A percentile compares a stretch with the other conserved stretches of the same genome.
phyloP scores from a whole-genome alignment of 2,329 filamentous ascomycete species.

The Aspergillus glaucus region DNA sequence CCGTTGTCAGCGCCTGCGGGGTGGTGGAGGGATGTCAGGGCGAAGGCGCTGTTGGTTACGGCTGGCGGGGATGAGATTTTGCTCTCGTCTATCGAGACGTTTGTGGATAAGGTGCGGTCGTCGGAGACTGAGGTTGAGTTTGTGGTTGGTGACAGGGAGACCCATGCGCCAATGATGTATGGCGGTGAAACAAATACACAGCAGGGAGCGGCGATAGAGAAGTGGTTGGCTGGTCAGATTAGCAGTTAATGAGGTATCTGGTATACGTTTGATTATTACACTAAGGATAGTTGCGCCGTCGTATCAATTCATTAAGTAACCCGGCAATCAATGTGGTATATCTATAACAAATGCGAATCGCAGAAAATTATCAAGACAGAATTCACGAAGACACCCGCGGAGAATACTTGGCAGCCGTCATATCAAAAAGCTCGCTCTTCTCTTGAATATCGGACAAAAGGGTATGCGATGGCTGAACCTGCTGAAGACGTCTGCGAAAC shows the following conservation, averaged over 20 bases:
- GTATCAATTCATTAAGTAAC: constrained; percentile 12
- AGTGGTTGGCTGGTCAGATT: constrained; percentile 16
- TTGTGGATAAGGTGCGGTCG: constrained; percentile 25
- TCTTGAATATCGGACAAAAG: constrained; percentile 69
- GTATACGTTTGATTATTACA: background rate
- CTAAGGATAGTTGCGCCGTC: constrained; percentile 9
- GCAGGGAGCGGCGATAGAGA: constrained; percentile 20
- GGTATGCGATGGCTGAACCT: constrained; percentile 59
- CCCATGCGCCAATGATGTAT: background rate
- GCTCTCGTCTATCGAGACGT: constrained; percentile 29
- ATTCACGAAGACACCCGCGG: constrained; percentile 58
- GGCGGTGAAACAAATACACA: constrained; percentile 1
- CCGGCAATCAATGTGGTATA: background rate
- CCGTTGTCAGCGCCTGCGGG: constrained; percentile 39
- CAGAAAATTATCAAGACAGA: constrained; percentile 6
- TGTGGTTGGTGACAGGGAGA: background rate
- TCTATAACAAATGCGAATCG: constrained; percentile 12
- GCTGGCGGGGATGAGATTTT: constrained; percentile 51
- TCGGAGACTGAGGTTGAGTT: background rate
- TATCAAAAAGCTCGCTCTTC: constrained; percentile 83
- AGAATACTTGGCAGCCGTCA: constrained; percentile 77
- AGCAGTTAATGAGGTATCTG: too few relatives aligned
- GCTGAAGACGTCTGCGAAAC: constrained; percentile 34
- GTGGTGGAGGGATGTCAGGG: constrained; percentile 49
- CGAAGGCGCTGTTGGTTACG: constrained; percentile 46